Percentiles rank a stretch among this genome's conserved stretches.
phyloP scores from a whole-genome alignment of 164 flowering plant species.

The Chloranthus sessilifolius region DNA sequence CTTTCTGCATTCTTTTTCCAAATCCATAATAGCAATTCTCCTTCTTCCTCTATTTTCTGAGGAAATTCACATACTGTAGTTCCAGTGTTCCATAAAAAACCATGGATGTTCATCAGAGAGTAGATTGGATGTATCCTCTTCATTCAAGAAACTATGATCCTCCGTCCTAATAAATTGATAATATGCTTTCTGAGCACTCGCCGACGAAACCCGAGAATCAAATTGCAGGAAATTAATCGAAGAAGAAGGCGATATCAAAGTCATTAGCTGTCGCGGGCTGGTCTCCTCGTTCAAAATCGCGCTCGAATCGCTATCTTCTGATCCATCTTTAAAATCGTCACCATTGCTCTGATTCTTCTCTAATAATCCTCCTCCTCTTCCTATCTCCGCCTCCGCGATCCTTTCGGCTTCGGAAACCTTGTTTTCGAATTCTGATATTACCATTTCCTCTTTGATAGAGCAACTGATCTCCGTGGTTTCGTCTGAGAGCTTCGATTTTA shows the following conservation, averaged over 20 bases:
- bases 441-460: slow-evolving; percentile 29
- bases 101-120: slow-evolving; percentile 85
- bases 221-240: slow-evolving; percentile 19
- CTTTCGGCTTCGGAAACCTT: slow-evolving; percentile 13
- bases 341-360: no score
- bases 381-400: slow-evolving; percentile 8
- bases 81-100: slow-evolving; percentile 74
- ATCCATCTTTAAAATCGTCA: slow-evolving; percentile 55
- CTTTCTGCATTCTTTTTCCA: no score
- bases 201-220: not conserved
- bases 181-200: slow-evolving; percentile 6
- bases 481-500: slow-evolving; percentile 59
- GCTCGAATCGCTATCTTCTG: slow-evolving; percentile 78
- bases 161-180: slow-evolving; percentile 57
- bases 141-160: slow-evolving; percentile 69
- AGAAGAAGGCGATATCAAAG: slow-evolving; percentile 24
- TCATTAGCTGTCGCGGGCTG: slow-evolving; percentile 29
- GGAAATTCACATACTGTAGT: no score
- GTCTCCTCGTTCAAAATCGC: slow-evolving; percentile 76
- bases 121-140: slow-evolving; percentile 64
- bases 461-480: slow-evolving; percentile 35
- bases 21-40: no score
- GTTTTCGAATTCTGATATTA: slow-evolving; percentile 28
- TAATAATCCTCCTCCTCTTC: no score
- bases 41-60: no score